These are phyloP conservation scores for Oidiodendron maius DNA, from an alignment of 495 filamentous ascomycete genomes.

Conservation along the genomic window DNA sequence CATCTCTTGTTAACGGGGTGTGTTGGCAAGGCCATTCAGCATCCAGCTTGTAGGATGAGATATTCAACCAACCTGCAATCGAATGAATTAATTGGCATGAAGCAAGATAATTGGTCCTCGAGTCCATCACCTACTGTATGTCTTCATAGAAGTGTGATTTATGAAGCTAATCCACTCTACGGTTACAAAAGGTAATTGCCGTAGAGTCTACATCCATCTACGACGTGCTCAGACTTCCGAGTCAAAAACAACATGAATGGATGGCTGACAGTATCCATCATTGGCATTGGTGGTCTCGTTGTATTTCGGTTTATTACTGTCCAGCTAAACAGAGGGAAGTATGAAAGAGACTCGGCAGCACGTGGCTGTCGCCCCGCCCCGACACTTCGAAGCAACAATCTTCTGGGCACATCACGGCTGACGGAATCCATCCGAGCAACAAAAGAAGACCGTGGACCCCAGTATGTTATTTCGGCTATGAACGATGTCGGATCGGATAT, in stretches of 20 bases:
- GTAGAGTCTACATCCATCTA: no score
- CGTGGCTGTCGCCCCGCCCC: constrained; percentile 26
- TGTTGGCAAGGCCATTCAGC: no score
- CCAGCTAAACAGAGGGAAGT: constrained; percentile 15
- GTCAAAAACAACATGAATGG: neutral
- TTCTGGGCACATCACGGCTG: constrained; percentile 26
- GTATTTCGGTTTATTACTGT: constrained; percentile 16
- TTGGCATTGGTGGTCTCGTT: neutral
- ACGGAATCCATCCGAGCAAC: constrained; percentile 24
- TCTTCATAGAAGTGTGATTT: no score
- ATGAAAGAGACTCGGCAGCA: constrained; percentile 20
- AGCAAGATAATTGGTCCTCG: no score
- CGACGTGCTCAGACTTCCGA: no score
- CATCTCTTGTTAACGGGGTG: no score
- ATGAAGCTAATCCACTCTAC: no score
- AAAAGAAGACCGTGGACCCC: constrained; percentile 27
- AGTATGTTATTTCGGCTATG: constrained; percentile 22
- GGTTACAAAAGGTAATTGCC: no score
- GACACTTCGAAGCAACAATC: constrained; percentile 24
- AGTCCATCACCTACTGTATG: no score
- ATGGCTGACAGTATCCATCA: neutral
- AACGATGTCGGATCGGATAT: constrained; percentile 19
- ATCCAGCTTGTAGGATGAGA: no score
- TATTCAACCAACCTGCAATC: no score
- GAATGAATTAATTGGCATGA: no score